Evolutionary conservation across 2,329 filamentous ascomycete genomes (phyloP), one percentile per base, ranked within the genome.

Genomic region (Neophaeococcomyces mojaviensis): DNA sequence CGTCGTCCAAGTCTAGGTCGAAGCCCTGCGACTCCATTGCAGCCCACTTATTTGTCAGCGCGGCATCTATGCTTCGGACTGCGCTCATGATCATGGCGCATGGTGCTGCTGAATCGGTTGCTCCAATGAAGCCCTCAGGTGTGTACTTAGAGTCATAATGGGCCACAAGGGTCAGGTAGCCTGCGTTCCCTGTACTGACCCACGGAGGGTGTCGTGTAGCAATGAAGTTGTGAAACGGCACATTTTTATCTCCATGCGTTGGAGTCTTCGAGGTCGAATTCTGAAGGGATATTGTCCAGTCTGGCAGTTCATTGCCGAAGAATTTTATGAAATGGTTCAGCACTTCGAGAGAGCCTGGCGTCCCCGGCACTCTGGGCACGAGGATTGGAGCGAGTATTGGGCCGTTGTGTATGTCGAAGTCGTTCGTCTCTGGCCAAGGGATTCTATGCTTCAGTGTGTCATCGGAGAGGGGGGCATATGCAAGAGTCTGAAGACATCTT

Each of bases 51-150:
- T 75, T 76, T 24, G 82, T 86, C 61, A 97, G 68, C 2, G 86
- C 87, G 1, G 70, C 74, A 59, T 97, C 89, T 37, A 98, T 78
- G 52, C 80, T 86, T 54, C 82, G 75, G 51, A 89, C 86, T 10
- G 84, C 80, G 62, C 95, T 86, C 78, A 98, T 77, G 48, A 98
- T 73, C 75, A 97, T 88, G 0, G 92, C 92, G 64, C 90, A 97
- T 8, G 92, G 89, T 15, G 86, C 92, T 1, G 92, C 92, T 58
- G 88, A 95, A 61, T 98, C 92, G 12, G 81, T 94, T 0, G 90
- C 92, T 0, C 92, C 92, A 48, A 98, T 85, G 63, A 98, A 98
- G 1, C 88, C 90, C 50, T 81, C 69, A 0, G 89, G 90, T 20
- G 72, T 72, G 48, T 84, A 74, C 66, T 94, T 85, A 61, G 82